Percentiles rank a stretch among this genome's conserved stretches.
phyloP scores from a whole-genome alignment of 768 basidiomycete species.

The Russula compacta region DNA sequence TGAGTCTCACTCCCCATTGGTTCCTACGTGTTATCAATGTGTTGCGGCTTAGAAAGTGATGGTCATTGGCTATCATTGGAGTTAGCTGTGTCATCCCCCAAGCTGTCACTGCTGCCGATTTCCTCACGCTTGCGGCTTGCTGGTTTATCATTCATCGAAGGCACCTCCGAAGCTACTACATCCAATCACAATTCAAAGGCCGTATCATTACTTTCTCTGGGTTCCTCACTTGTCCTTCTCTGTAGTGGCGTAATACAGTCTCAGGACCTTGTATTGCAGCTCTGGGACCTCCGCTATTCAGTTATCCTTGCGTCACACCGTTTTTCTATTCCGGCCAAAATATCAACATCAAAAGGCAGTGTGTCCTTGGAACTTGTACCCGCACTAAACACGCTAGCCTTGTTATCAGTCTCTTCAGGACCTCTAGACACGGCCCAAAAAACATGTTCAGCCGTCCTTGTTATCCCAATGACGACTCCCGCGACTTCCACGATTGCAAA shows the following conservation, averaged over 20 bases:
- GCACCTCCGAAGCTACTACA: not conserved
- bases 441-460: conserved; percentile 44
- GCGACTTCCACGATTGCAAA: conserved; percentile 50
- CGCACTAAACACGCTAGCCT: conserved; percentile 37
- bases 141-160: conserved; percentile 14
- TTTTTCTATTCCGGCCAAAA: conserved; percentile 40
- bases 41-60: conserved; percentile 30
- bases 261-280: conserved; percentile 41
- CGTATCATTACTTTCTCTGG: conserved; percentile 39
- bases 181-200: conserved; percentile 5
- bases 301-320: conserved; percentile 49
- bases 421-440: conserved; percentile 6
- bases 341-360: conserved; percentile 27
- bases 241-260: conserved; percentile 34
- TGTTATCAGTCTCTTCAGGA: conserved; percentile 42
- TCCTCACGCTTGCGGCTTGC: conserved; percentile 5
- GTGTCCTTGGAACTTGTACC: conserved; percentile 28
- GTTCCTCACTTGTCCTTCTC: conserved; percentile 51
- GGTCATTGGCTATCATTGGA: conserved; percentile 37
- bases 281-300: conserved; percentile 65
- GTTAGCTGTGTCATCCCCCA: conserved; percentile 13
- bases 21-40: not conserved
- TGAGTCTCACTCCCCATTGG: conserved; percentile 14
- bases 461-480: conserved; percentile 49
- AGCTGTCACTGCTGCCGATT: not conserved